These are phyloP conservation scores for Oemleria cerasiformis DNA, from an alignment of 306 rosid species.

Conservation along the genomic window DNA sequence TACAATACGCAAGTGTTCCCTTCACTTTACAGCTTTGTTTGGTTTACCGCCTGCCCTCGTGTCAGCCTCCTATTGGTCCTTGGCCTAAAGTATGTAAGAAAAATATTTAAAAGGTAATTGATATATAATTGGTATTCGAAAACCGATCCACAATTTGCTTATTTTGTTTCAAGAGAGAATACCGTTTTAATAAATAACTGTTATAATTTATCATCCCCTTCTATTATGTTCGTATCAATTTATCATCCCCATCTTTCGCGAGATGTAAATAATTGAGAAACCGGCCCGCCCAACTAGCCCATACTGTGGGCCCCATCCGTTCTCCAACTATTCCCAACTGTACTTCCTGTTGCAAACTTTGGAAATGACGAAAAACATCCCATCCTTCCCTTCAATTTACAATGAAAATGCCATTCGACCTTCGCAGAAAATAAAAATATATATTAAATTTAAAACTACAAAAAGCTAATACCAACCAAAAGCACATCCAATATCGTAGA, in stretches of 20 bases:
- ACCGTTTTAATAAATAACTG: no score
- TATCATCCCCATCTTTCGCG: not conserved
- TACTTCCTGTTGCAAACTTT: constrained; percentile 26
- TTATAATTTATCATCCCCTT: no score
- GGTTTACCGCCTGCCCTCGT: constrained; percentile 1
- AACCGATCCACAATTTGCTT: no score
- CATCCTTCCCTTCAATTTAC: constrained; percentile 8
- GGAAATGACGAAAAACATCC: constrained; percentile 30
- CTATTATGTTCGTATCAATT: no score
- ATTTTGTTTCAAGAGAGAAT: no score
- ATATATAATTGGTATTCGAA: no score
- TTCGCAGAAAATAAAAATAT: not conserved
- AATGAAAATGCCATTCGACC: not conserved
- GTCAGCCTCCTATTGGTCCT: constrained; percentile 21
- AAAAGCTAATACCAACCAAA: no score
- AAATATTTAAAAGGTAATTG: not conserved
- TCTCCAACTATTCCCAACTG: constrained; percentile 32
- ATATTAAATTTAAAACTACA: not conserved
- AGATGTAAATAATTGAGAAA: not conserved
- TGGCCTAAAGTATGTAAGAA: not conserved
- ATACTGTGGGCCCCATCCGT: constrained; percentile 21
- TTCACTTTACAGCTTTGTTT: constrained; percentile 22
- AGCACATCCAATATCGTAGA: constrained; percentile 13
- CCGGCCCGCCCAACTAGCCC: not conserved
- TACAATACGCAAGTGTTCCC: constrained; percentile 32